Base-by-base conservation (phyloP, 139 green algal species). In the Diplosphaera chodatii region DNA sequence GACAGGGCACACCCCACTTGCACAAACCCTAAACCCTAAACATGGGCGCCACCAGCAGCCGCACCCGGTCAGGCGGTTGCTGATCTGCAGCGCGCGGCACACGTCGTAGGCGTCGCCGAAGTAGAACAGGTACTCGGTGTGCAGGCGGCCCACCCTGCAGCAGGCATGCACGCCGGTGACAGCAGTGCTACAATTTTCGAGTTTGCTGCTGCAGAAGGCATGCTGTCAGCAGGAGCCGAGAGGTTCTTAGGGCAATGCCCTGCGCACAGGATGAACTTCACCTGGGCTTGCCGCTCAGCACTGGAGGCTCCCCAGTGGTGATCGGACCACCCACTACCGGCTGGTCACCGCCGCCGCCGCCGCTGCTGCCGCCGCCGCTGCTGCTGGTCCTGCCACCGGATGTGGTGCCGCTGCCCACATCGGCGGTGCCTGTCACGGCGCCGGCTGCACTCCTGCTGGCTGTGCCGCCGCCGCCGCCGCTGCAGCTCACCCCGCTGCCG, bases 61-160 rank as follows among this genome's bases (percentile, higher is more conserved):
- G 1, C 70, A 86, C 74, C 74, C 81, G 32, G 79, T 86, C 27
- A 86, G 77, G 29, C 74, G 70, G 67, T 86, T 86, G 37, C 74
- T 85, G 68, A 86, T 72, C 23, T 75, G 64, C 32, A 86, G 68
- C 3, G 64, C 55, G 4, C 55, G 63, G 6, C 74, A 65, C 37
- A 80, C 32, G 10, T 27, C 23, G 18, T 74, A 67, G 3, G 66
- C 66, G 41, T 74, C 81, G 4, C 67, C 71, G 82, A 86, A 86
- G 62, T 69, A 69, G 37, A 68, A 74, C 22, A 86, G 28, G 34
- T 71, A 56, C 32, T 70, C 28, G 56, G 34, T 48, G 13, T 75
- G 62, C 55, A 76, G 34, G 32, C n/a, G 8, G 34, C 66, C 27
- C n/a, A n/a, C n/a, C n/a, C n/a, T n/a, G n/a, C n/a, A n/a, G n/a